Conservation (phyloP, 805 yeast genomes). For the Ogataea haglerorum region DNA sequence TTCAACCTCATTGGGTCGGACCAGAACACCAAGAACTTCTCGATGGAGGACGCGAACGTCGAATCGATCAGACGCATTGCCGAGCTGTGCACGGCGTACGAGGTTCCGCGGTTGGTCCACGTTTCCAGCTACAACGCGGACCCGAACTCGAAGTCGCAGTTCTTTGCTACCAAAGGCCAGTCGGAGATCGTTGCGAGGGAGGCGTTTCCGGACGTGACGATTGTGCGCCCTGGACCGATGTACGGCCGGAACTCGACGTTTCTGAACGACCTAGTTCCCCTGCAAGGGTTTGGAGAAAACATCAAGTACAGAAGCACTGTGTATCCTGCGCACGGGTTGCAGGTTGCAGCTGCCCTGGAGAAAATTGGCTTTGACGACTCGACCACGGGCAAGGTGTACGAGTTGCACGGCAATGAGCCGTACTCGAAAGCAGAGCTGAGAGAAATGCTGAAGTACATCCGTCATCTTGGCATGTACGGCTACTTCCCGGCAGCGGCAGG, state of each 20-base stretch:
- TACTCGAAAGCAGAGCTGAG: conserved; percentile 61
- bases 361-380: conserved; percentile 77
- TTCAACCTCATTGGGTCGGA: conserved; percentile 77
- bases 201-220: conserved; percentile 69
- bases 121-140: conserved; percentile 78
- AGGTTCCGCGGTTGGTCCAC: conserved; percentile 72
- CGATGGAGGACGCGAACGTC: conserved; percentile 79
- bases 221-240: conserved; percentile 82
- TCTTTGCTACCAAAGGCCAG: conserved; percentile 72
- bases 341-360: conserved; percentile 77
- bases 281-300: conserved; percentile 58
- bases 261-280: conserved; percentile 55
- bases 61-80: conserved; percentile 78
- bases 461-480: conserved; percentile 34
- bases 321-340: conserved; percentile 71
- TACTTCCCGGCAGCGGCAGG: conserved; percentile 37
- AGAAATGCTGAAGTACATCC: conserved; percentile 57
- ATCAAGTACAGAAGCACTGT: conserved; percentile 63
- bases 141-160: conserved; percentile 63
- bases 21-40: conserved; percentile 72
- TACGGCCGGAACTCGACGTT: conserved; percentile 72
- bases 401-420: conserved; percentile 69
- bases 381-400: conserved; percentile 72
- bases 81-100: conserved; percentile 62
- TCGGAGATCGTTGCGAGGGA: conserved; percentile 72